Evolutionary conservation across 106 monocot genomes (phyloP).

Genomic region (Ottelia alismoides): DNA sequence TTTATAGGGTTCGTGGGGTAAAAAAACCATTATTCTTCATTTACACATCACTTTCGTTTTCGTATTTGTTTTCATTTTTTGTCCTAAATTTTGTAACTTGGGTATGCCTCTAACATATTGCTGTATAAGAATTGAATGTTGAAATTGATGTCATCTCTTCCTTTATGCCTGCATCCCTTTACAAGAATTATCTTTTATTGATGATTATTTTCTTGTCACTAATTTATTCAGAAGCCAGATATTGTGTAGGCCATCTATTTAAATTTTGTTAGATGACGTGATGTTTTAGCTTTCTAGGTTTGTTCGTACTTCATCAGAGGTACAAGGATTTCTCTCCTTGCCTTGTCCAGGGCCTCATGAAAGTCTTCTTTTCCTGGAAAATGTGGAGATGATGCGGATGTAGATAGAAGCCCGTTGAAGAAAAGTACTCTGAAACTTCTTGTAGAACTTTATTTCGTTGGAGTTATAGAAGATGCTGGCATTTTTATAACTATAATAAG

Average conservation of each 20-base stretch:
- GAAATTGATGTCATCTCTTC: too few species aligned
- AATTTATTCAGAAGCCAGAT: too few species aligned
- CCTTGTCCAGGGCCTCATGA: slow-evolving; percentile 77
- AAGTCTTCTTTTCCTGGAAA: slow-evolving; percentile 88
- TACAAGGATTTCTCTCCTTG: slow-evolving; percentile 90
- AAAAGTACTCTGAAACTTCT: slow-evolving; percentile 86
- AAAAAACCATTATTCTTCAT: too few species aligned
- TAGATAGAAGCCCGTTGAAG: slow-evolving; percentile 75
- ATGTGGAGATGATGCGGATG: slow-evolving; percentile 71
- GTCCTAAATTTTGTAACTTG: too few species aligned
- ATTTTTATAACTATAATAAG: slow-evolving; percentile 82
- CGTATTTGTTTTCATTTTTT: too few species aligned
- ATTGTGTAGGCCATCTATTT: too few species aligned
- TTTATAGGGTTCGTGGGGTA: too few species aligned
- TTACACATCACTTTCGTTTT: too few species aligned
- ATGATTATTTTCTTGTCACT: not conserved
- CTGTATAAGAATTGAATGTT: too few species aligned
- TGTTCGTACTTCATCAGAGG: slow-evolving; percentile 96
- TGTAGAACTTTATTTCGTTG: slow-evolving; percentile 94
- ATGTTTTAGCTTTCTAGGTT: slow-evolving; percentile 28
- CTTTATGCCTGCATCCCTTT: too few species aligned
- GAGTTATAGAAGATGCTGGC: slow-evolving; percentile 76
- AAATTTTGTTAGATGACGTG: not conserved
- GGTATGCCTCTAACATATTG: too few species aligned
- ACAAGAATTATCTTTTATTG: not conserved